A percentile compares a stretch with the other conserved stretches of the same genome.
Evolutionary conservation across 139 green algal species (phyloP).

Genomic region (Auxenochlorella pyrenoidosa): DNA sequence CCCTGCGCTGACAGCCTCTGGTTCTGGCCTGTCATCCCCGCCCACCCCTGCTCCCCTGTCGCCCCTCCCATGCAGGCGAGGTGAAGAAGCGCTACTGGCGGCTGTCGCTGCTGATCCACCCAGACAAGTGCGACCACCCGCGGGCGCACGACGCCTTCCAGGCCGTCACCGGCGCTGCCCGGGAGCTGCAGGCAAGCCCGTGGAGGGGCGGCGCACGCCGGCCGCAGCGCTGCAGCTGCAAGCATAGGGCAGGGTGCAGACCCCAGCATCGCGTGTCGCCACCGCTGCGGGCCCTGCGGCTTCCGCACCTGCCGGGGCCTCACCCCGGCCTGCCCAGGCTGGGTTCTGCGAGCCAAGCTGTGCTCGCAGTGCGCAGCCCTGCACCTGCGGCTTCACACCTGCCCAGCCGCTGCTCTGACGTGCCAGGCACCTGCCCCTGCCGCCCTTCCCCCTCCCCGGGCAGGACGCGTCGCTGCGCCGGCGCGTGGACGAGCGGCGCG

Average conservation of each 20-base stretch:
- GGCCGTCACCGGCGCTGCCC: constrained; percentile 68
- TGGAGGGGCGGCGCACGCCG: background rate
- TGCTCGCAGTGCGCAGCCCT: no score
- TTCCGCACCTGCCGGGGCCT: no score
- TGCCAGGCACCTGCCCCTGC: no score
- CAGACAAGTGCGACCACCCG: constrained; percentile 92
- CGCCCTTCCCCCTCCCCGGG: no score
- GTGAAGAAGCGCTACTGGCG: constrained; percentile 84
- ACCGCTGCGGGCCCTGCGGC: no score
- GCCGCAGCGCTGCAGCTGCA: no score
- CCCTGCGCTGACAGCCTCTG: no score
- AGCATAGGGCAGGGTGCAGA: no score
- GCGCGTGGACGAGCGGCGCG: constrained; percentile 59
- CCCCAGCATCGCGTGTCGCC: no score
- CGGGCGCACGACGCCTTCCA: constrained; percentile 82
- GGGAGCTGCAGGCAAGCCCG: constrained; percentile 61
- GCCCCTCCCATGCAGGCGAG: constrained; percentile 32
- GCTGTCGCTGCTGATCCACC: constrained; percentile 88
- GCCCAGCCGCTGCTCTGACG: background rate
- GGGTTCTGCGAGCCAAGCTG: no score
- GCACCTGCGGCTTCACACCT: background rate
- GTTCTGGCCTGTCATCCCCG: background rate
- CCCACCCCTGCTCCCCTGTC: no score
- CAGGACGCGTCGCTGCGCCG: constrained; percentile 55
- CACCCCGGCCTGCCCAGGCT: no score